These are phyloP conservation scores for Calonectria leucothoes DNA, from an alignment of 2,329 filamentous ascomycete genomes.

Conservation along the genomic window DNA sequence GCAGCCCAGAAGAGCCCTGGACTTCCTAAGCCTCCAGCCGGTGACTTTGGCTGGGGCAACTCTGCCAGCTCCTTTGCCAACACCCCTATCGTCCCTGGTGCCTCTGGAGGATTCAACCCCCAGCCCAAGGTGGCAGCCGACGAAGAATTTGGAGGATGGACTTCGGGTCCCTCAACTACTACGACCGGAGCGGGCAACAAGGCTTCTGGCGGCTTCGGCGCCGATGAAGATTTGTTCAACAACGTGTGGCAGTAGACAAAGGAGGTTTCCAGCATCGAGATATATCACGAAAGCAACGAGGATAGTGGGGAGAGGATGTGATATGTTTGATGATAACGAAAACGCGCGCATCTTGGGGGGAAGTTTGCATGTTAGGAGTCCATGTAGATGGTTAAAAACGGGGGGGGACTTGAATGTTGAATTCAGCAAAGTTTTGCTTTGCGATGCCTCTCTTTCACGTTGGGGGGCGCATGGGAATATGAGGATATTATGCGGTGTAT, in stretches of 20 bases:
- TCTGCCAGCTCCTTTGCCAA: constrained; percentile 61
- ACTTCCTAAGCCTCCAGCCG: constrained; percentile 56
- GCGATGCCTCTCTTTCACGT: background rate
- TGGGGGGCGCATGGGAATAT: background rate
- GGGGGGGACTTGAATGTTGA: constrained; percentile 29
- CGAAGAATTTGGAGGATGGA: constrained; percentile 97
- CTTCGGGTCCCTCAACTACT: constrained; percentile 59
- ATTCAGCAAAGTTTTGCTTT: background rate
- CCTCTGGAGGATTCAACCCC: constrained; percentile 73
- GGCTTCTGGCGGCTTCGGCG: constrained; percentile 70
- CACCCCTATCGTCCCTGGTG: constrained; percentile 70
- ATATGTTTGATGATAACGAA: constrained; percentile 39
- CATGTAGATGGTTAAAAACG: constrained; percentile 45
- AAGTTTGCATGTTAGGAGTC: constrained; percentile 49
- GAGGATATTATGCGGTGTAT: constrained; percentile 4
- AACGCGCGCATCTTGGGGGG: constrained; percentile 45
- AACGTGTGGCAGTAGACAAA: constrained; percentile 88
- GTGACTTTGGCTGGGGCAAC: constrained; percentile 72
- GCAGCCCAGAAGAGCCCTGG: constrained; percentile 73
- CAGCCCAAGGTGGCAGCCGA: constrained; percentile 83
- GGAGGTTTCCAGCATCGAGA: constrained; percentile 26
- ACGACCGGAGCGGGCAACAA: constrained; percentile 58
- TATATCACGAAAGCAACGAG: constrained; percentile 3
- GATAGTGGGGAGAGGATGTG: background rate
- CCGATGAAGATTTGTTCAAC: constrained; percentile 88